Conservation (phyloP, 106 monocot genomes). For the Cymbidium sinense region DNA sequence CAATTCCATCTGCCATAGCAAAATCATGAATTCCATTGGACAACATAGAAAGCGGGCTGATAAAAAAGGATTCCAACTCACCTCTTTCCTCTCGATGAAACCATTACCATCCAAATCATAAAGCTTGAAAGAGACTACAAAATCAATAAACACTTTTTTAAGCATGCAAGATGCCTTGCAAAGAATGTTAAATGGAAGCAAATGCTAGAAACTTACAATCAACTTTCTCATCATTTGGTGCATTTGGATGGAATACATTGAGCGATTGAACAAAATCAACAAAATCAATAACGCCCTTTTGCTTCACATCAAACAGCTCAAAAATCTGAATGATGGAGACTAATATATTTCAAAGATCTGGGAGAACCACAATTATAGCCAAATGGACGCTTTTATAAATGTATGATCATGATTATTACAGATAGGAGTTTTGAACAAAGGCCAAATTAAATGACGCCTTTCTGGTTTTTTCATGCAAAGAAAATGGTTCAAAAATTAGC, state of each 20-base stretch:
- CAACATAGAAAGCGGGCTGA: too few species aligned
- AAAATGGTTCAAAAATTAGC: neutral
- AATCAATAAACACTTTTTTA: constrained; percentile 4
- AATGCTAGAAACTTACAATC: constrained; percentile 57
- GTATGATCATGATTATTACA: neutral
- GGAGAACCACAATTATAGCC: neutral
- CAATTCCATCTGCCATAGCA: neutral
- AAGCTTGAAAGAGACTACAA: constrained; percentile 86
- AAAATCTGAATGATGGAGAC: constrained; percentile 63
- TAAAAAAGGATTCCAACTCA: constrained; percentile 12
- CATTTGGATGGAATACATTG: constrained; percentile 86
- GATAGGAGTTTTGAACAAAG: neutral
- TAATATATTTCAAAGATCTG: neutral
- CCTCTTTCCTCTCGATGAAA: constrained; percentile 86
- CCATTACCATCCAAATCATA: constrained; percentile 80
- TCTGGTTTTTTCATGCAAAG: neutral
- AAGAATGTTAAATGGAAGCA: neutral
- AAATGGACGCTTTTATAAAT: neutral
- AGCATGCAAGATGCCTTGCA: neutral
- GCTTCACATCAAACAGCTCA: constrained; percentile 91
- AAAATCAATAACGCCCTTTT: constrained; percentile 88
- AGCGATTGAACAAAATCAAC: constrained; percentile 86
- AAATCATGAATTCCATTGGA: neutral
- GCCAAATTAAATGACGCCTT: neutral
- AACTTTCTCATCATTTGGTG: constrained; percentile 69